Base-by-base conservation (phyloP, 345 rosid species). In the Eucalyptus curtisii region DNA sequence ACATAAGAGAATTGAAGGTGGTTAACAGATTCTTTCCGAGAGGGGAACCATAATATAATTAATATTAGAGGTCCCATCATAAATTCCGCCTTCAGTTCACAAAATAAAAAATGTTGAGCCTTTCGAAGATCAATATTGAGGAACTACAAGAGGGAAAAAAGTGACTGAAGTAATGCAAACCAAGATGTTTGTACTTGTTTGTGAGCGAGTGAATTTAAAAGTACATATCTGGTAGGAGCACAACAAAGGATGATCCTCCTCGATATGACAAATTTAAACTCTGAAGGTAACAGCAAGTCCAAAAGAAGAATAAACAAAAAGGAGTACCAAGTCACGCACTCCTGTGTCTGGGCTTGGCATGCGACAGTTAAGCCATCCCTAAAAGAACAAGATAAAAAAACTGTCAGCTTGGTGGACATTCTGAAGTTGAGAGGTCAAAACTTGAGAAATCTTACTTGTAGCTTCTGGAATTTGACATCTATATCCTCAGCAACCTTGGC, bases 391-490 rank as follows among this genome's bases (percentile, higher is more conserved):
- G 44, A 68, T 68, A 33, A 68, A 17, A 19, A 68, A 3, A 68
- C 1, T 68, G 25, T 68, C 80, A 68, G 44, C 80, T 33, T 33
- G 80, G 44, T 33, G 44, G 80, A 33, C 24, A 68, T 68, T 33
- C 80, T 68, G 24, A 81, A 87, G 37, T 84, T 48, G n/a, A 82
- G 90, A 79, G 79, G 80, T 87, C 47, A 82, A 40, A 76, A 88
- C 57, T 16, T 90, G 66, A 44, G 33, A 68, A 37, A 66, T 88
- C 86, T 87, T 88, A 95, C 98, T 97, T 94, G 92, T 71, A 93
- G 99, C 82, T 92, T 90, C 93, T 92, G 94, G 68, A 94, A 91
- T 90, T 94, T 92, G 91, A 89, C 82, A 64, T 85, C 86, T 84
- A 93, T 87, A 86, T 94, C 95, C 84, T 92, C 92, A 45, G 87